phyloP scores from a whole-genome alignment of 345 rosid species.

The Nasturtium officinale region DNA sequence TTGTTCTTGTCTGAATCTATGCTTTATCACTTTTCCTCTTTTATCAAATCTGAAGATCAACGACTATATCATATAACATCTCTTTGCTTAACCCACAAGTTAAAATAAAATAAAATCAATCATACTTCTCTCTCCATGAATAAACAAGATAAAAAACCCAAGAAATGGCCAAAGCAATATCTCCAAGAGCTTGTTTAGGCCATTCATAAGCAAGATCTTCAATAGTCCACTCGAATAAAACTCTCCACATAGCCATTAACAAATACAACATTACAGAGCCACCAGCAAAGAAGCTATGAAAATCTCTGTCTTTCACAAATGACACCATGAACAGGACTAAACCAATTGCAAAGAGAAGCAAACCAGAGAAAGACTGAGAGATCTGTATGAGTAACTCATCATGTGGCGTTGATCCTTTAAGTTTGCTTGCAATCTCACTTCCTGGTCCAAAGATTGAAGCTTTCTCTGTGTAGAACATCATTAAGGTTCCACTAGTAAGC shows the following conservation, averaged over 20 bases:
- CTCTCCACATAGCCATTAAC: conserved; percentile 74
- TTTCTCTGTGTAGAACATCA: conserved; percentile 80
- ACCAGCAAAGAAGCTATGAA: conserved; percentile 83
- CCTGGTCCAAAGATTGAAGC: conserved; percentile 67
- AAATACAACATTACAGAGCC: conserved; percentile 80
- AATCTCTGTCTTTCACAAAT: conserved; percentile 74
- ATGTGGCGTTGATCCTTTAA: conserved; percentile 85
- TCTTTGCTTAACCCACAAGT: conserved; percentile 33
- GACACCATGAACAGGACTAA: conserved; percentile 81
- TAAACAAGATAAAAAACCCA: conserved; percentile 86
- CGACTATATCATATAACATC: neutral
- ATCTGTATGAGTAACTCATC: conserved; percentile 86
- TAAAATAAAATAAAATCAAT: conserved; percentile 30
- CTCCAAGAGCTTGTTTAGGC: conserved; percentile 73
- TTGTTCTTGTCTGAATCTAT: conserved; percentile 13
- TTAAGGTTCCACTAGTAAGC: conserved; percentile 63
- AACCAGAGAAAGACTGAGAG: conserved; percentile 87
- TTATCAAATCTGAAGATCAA: conserved; percentile 25
- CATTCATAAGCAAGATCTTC: conserved; percentile 78
- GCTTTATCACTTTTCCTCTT: neutral
- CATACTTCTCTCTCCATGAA: conserved; percentile 96
- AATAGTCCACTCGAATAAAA: conserved; percentile 65
- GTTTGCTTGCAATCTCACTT: conserved; percentile 58
- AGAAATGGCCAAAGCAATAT: conserved; percentile 66
- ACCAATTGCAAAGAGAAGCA: conserved; percentile 83